Evolutionary conservation across 2,329 filamentous ascomycete genomes (phyloP), one percentile per base, ranked within the genome.

Genomic region (Aspergillus calidoustus): DNA sequence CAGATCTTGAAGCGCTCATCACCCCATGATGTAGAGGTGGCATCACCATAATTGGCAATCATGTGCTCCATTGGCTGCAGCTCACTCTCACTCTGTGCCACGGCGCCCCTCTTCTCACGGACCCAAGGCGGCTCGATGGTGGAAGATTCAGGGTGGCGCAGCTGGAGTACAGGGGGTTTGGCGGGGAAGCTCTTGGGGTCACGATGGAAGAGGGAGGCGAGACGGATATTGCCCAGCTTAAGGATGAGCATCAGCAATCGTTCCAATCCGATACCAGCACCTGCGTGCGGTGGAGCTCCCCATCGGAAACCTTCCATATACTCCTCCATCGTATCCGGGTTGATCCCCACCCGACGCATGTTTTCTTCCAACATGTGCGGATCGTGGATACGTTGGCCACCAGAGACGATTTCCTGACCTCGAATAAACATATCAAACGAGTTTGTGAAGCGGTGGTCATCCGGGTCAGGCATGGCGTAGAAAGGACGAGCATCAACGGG

Each of bases 351-450:
- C 52, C 86, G 85, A 62, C 84, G 83, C 90, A 97, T 93, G 72
- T 90, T 91, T 69, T 89, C 84, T 49, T 89, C 85, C n/a, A 97
- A 82, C 72, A 91, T 85, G 4, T 83, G 79, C 0, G 91, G 85
- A 64, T 95, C 89, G 74, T 97, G 91, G 65, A 97, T 96, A 86
- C 93, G 92, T 77, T 97, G 93, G 7, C 93, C 93, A 69, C 93
- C 93, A 1, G 92, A 94, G 50, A 94, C 88, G 60, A 97, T 95
- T 76, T 97, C 93, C 72, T 97, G 93, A 0, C 93, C 93, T 31
- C 93, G 90, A 48, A 97, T 85, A 79, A 97, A 97, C 61, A 97
- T 96, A 74, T 97, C 93, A 70, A 97, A 97, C 0, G 93, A 96
- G 74, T 96, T 96, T 54, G 93, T 97, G 74, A 88, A 87, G 38